Percentiles rank a stretch among this genome's conserved stretches.
Evolutionary conservation across 2,329 filamentous ascomycete genomes (phyloP).

Genomic region (Ophiocordyceps australis): DNA sequence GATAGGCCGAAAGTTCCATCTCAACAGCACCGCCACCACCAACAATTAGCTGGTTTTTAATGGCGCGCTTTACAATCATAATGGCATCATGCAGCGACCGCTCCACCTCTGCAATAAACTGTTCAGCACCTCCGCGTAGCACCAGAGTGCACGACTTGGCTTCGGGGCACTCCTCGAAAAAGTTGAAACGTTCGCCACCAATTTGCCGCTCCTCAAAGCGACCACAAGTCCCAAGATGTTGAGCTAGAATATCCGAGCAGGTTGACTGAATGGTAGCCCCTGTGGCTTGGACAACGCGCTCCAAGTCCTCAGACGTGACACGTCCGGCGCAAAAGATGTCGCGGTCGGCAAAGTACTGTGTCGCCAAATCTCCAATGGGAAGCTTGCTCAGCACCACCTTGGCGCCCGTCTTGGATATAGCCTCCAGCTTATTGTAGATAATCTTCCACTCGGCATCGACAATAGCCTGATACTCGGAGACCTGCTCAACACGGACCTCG

Average conservation of each 20-base stretch:
- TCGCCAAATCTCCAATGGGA: constrained; percentile 92
- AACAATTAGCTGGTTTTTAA: constrained; percentile 87
- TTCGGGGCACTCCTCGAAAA: constrained; percentile 89
- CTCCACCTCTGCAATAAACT: constrained; percentile 98
- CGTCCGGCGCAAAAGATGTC: constrained; percentile 97
- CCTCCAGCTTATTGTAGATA: constrained; percentile 98
- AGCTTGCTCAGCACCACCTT: constrained; percentile 96
- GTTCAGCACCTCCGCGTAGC: constrained; percentile 87
- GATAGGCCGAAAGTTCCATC: constrained; percentile 91
- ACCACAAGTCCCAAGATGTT: constrained; percentile 84
- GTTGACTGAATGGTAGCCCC: constrained; percentile 87
- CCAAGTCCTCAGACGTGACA: constrained; percentile 80
- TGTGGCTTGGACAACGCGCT: constrained; percentile 88
- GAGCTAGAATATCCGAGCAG: constrained; percentile 79
- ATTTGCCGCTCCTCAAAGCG: constrained; percentile 92
- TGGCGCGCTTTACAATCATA: constrained; percentile 98
- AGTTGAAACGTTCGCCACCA: constrained; percentile 92
- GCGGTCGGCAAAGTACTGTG: constrained; percentile 93
- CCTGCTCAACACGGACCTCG: constrained; percentile 93
- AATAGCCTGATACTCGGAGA: constrained; percentile 97
- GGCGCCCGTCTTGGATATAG: constrained; percentile 79
- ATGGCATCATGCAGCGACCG: constrained; percentile 96
- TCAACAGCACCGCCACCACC: constrained; percentile 87
- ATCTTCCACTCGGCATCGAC: constrained; percentile 99
- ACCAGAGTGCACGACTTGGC: constrained; percentile 96